phyloP scores from a whole-genome alignment of 2,329 filamentous ascomycete genomes.

The Colletotrichum paranaense region DNA sequence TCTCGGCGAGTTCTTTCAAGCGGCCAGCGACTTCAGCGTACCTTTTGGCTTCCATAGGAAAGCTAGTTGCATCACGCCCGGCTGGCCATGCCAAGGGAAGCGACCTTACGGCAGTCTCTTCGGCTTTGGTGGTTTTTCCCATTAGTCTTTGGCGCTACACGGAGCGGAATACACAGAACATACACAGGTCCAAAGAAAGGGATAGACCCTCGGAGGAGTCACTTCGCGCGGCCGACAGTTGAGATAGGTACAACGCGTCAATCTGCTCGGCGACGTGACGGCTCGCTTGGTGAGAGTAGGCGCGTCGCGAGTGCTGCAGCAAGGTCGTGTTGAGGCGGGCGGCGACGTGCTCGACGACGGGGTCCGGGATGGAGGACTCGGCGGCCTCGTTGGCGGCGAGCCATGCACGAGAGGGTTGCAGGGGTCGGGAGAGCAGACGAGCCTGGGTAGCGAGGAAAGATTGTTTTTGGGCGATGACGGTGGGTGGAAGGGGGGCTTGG shows the following conservation, averaged over 20 bases:
- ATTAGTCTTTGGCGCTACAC: neutral
- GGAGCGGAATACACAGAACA: constrained; percentile 29
- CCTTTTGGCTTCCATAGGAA: constrained; percentile 59
- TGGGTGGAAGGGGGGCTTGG: constrained; percentile 54
- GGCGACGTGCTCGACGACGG: constrained; percentile 67
- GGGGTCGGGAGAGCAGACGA: constrained; percentile 69
- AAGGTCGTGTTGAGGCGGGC: constrained; percentile 70
- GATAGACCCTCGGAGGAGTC: constrained; percentile 54
- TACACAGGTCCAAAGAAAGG: constrained; percentile 58
- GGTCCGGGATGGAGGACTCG: constrained; percentile 55
- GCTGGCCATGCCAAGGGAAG: constrained; percentile 61
- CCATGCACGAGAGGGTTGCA: constrained; percentile 67
- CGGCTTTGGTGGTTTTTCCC: constrained; percentile 44
- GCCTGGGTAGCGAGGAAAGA: constrained; percentile 73
- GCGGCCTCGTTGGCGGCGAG: constrained; percentile 57
- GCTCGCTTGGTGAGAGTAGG: constrained; percentile 76
- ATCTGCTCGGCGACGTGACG: constrained; percentile 80
- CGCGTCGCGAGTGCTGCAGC: constrained; percentile 72
- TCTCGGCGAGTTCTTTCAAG: constrained; percentile 62
- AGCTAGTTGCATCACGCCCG: constrained; percentile 47
- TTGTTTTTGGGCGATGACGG: constrained; percentile 72
- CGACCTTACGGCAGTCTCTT: constrained; percentile 54
- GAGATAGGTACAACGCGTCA: constrained; percentile 69
- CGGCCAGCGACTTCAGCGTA: constrained; percentile 62
- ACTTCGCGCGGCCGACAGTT: constrained; percentile 43